Evolutionary conservation across 2,329 filamentous ascomycete species (phyloP).

Genomic region (Orbilia ellipsospora): DNA sequence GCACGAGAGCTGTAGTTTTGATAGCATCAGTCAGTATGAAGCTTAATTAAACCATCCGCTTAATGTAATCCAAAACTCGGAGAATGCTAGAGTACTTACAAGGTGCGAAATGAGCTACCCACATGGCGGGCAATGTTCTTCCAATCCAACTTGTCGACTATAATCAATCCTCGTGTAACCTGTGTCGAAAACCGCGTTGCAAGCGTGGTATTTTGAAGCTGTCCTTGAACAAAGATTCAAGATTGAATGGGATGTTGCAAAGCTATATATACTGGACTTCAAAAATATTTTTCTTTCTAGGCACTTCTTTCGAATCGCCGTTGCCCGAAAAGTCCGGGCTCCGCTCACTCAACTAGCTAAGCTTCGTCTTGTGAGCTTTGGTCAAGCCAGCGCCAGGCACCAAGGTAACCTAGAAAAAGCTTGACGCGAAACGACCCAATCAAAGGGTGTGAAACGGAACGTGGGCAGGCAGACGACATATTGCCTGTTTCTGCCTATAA

Average conservation of each 20-base stretch:
- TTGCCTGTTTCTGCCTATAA: neutral
- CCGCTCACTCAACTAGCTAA: too few relatives aligned
- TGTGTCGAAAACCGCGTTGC: slow-evolving; percentile 10
- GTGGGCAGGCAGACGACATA: too few relatives aligned
- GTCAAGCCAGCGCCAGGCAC: too few relatives aligned
- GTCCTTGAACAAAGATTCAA: too few relatives aligned
- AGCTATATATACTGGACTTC: too few relatives aligned
- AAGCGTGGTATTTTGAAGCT: slow-evolving; percentile 18
- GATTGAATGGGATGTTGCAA: too few relatives aligned
- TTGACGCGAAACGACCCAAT: neutral
- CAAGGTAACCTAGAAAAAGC: neutral
- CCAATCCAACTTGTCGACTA: neutral
- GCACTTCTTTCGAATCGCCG: too few relatives aligned
- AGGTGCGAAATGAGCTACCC: slow-evolving; percentile 37
- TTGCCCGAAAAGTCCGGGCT: too few relatives aligned
- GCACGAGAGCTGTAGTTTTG: slow-evolving; percentile 21
- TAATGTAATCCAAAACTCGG: neutral
- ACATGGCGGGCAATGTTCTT: slow-evolving; percentile 10
- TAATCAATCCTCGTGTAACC: neutral
- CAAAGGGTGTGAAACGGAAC: too few relatives aligned
- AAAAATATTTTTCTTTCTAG: too few relatives aligned
- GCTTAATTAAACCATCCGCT: neutral
- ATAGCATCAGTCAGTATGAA: neutral
- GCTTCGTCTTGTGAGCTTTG: too few relatives aligned
- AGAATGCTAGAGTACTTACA: slow-evolving; percentile 14